Percentiles rank a stretch among this genome's conserved stretches.
Conservation (phyloP, 1,284 basidiomycete genomes). For the Ustilago cynodontis region DNA sequence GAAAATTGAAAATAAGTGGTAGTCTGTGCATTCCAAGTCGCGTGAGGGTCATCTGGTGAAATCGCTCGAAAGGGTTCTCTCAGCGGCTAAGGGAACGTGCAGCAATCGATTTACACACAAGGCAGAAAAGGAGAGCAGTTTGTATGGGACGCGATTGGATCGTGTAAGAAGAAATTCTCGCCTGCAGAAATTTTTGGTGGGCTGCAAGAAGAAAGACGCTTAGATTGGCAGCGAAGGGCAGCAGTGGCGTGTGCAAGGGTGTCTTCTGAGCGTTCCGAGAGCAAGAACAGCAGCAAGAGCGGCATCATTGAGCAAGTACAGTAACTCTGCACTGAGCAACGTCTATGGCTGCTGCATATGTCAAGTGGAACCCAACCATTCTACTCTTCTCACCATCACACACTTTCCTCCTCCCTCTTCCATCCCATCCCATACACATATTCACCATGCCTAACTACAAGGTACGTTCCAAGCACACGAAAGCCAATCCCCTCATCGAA, state of each 20-base stretch:
- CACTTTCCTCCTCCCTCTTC: neutral
- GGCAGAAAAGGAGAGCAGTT: neutral
- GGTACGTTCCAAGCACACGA: slow-evolving; percentile 32
- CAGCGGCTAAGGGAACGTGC: neutral
- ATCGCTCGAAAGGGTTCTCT: neutral
- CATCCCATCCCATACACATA: slow-evolving; percentile 1
- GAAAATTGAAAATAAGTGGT: too few species aligned
- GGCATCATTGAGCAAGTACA: slow-evolving; percentile 3
- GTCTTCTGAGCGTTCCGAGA: neutral
- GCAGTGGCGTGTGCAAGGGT: neutral
- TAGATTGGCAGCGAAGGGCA: slow-evolving; percentile 2
- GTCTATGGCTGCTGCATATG: slow-evolving; percentile 12
- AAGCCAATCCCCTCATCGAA: too few species aligned
- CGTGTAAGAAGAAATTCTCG: slow-evolving; percentile 22
- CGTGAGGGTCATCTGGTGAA: too few species aligned
- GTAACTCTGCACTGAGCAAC: neutral
- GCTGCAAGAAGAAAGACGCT: slow-evolving; percentile 8
- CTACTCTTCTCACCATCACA: slow-evolving; percentile 27
- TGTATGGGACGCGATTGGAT: neutral
- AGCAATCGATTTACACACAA: neutral
- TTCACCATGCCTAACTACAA: slow-evolving; percentile 63
- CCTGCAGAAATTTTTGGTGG: slow-evolving; percentile 6
- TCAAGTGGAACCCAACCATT: slow-evolving; percentile 8
- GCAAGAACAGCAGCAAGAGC: slow-evolving; percentile 6
- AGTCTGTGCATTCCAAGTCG: too few species aligned